phyloP scores from a whole-genome alignment of 345 rosid species.

The Citrus medica region DNA sequence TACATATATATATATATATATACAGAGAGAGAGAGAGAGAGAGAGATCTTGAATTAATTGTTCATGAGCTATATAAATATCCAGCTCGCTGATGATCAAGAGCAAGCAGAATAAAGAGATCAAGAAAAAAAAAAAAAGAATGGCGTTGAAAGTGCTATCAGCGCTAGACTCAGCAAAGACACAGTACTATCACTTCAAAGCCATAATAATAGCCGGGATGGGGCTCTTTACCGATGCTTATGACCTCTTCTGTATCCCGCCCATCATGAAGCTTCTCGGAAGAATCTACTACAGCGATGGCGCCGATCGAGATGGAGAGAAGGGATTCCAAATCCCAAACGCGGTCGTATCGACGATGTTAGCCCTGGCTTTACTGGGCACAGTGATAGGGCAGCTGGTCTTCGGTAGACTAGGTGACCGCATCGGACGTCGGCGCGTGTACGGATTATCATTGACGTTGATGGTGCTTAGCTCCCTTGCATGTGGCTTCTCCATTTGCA shows the following conservation, averaged over 20 bases:
- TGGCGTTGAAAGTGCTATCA: conserved; percentile 43
- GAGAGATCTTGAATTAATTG: too few species aligned
- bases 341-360: conserved; percentile 31
- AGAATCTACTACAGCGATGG: conserved; percentile 32
- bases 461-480: conserved; percentile 62
- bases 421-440: conserved; percentile 54
- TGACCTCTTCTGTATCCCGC: conserved; percentile 62
- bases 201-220: conserved; percentile 62
- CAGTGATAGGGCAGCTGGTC: conserved; percentile 55
- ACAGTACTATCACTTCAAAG: conserved; percentile 60
- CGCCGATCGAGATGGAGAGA: background rate
- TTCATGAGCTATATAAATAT: too few species aligned
- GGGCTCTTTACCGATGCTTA: conserved; percentile 66
- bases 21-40: too few species aligned
- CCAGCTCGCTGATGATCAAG: too few species aligned
- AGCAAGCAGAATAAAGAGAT: too few species aligned
- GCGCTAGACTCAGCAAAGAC: conserved; percentile 51
- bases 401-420: conserved; percentile 66
- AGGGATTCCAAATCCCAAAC: background rate
- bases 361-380: conserved; percentile 50
- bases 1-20: too few species aligned
- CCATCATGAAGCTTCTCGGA: conserved; percentile 38
- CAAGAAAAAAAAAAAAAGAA: background rate
- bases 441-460: conserved; percentile 50
- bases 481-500: conserved; percentile 64